A percentile compares a stretch with the other conserved stretches of the same genome.
Evolutionary conservation across 768 basidiomycete species (phyloP).

Genomic region (Trametes sanguinea): DNA sequence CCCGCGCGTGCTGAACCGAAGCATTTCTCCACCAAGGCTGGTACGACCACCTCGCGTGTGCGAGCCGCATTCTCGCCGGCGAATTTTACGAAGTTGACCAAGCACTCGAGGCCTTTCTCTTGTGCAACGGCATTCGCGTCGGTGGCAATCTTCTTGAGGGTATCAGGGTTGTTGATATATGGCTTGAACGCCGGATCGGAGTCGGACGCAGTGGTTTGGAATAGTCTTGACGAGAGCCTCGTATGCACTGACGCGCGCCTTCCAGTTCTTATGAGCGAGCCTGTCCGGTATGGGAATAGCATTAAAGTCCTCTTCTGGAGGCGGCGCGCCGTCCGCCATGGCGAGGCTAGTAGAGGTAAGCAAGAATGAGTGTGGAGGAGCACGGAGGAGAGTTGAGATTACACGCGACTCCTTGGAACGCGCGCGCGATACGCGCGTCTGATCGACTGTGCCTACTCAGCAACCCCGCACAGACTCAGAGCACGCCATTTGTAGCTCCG

Average conservation of each 20-base stretch:
- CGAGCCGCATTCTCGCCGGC: conserved; percentile 87
- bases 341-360: conserved; percentile 18
- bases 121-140: conserved; percentile 97
- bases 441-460: not conserved
- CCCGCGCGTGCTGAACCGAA: conserved; percentile 89
- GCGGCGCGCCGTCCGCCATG: conserved; percentile 86
- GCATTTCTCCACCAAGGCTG: conserved; percentile 95
- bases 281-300: conserved; percentile 75
- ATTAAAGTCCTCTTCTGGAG: conserved; percentile 93
- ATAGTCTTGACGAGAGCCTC: conserved; percentile 83
- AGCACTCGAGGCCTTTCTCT: conserved; percentile 93
- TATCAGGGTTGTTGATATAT: conserved; percentile 74
- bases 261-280: conserved; percentile 97
- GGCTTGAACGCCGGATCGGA: conserved; percentile 92
- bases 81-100: conserved; percentile 83
- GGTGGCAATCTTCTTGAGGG: conserved; percentile 83
- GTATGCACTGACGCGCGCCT: conserved; percentile 93
- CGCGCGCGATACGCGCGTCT: conserved; percentile 18
- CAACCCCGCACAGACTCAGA: conserved; percentile 4
- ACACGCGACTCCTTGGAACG: conserved; percentile 10
- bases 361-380: conserved; percentile 12
- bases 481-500: not conserved
- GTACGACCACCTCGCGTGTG: conserved; percentile 78
- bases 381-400: conserved; percentile 15
- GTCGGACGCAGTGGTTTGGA: conserved; percentile 88